These are phyloP conservation scores for Aspergillus puulaauensis DNA, from an alignment of 2,329 filamentous ascomycete genomes.

Conservation along the genomic window DNA sequence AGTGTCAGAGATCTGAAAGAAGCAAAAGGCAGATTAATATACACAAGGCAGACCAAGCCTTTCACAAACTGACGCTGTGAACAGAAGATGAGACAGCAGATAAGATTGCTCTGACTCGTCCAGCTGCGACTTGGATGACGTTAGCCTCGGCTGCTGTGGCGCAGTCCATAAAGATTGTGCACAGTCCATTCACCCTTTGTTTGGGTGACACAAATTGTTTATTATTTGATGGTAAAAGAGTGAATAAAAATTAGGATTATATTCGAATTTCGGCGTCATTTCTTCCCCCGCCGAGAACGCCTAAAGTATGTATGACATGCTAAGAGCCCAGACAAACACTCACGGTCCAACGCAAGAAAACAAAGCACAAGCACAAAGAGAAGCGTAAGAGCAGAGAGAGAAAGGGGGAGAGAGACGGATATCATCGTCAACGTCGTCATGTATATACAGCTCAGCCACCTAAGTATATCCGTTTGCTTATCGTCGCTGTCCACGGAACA, in stretches of 20 bases:
- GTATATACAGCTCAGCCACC: slow-evolving; percentile 14
- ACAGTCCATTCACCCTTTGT: background rate
- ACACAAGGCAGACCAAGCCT: background rate
- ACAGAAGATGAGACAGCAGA: background rate
- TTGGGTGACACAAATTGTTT: background rate
- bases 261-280: slow-evolving; percentile 1
- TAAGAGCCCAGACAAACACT: slow-evolving; percentile 6
- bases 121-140: slow-evolving; percentile 4
- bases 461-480: slow-evolving; percentile 38
- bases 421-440: slow-evolving; percentile 12
- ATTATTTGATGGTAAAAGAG: background rate
- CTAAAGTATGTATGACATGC: slow-evolving; percentile 11
- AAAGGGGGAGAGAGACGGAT: slow-evolving; percentile 10
- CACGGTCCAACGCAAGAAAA: background rate
- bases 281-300: slow-evolving; percentile 8
- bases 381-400: slow-evolving; percentile 6
- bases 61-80: background rate
- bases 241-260: slow-evolving; percentile 8
- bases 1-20: background rate
- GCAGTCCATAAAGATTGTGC: slow-evolving; percentile 1
- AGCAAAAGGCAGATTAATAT: background rate
- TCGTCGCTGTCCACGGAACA: slow-evolving; percentile 73
- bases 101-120: background rate
- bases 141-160: slow-evolving; percentile 15
- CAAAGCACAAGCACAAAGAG: background rate